phyloP scores from a whole-genome alignment of 2,329 filamentous ascomycete species.

The Zasmidium cellare region DNA sequence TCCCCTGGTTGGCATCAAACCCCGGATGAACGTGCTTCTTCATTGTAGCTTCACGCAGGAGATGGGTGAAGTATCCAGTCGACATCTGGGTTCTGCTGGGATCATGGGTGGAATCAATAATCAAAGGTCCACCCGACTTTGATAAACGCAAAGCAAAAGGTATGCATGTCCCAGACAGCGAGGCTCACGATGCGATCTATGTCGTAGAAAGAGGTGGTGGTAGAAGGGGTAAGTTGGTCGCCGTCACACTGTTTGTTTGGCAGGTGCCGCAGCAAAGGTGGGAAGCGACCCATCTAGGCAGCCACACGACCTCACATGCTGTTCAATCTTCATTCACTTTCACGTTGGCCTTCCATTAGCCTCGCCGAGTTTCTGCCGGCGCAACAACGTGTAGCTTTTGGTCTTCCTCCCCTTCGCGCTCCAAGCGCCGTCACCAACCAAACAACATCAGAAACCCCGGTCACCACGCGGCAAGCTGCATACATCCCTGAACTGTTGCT shows the following conservation, averaged over 20 bases:
- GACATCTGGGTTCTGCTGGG: too few species aligned
- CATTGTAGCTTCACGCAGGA: too few species aligned
- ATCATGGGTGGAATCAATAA: too few species aligned
- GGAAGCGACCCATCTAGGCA: neutral
- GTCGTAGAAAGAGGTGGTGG: too few species aligned
- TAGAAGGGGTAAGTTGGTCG: too few species aligned
- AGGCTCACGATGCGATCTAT: too few species aligned
- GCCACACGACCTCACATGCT: neutral
- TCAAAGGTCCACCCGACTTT: too few species aligned
- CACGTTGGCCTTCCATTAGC: neutral
- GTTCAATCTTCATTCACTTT: neutral
- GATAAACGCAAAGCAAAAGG: too few species aligned
- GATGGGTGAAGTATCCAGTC: too few species aligned
- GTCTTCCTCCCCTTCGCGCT: neutral
- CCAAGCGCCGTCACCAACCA: neutral
- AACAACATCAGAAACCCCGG: neutral
- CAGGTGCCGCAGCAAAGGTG: neutral
- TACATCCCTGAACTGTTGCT: neutral
- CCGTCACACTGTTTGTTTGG: neutral
- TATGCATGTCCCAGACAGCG: too few species aligned
- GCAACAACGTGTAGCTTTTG: neutral
- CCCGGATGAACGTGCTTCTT: too few species aligned
- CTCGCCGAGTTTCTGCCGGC: neutral
- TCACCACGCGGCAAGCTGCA: neutral
- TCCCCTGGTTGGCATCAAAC: too few species aligned